Percentiles rank a stretch among this genome's conserved stretches.
Conservation (phyloP, 176 grass and related monocot genomes). For the Oryza punctata region DNA sequence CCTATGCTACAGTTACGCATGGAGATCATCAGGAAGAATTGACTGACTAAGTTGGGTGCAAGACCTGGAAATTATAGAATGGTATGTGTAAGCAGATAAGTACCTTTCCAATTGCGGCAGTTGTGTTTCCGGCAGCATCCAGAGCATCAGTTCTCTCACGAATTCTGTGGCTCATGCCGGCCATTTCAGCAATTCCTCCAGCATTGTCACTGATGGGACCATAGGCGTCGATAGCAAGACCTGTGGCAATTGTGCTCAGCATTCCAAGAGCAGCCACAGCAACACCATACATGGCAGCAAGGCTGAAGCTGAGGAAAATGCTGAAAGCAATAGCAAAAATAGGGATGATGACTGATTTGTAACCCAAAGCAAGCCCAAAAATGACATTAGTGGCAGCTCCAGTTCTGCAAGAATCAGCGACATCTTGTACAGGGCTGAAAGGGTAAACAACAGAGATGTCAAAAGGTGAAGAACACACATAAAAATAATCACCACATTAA, state of each 20-base stretch:
- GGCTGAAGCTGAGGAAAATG: conserved; percentile 67
- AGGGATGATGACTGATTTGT: conserved; percentile 71
- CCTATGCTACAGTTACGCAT: not conserved
- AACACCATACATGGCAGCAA: conserved; percentile 75
- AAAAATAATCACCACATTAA: not conserved
- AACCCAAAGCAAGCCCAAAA: conserved; percentile 64
- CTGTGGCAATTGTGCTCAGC: conserved; percentile 68
- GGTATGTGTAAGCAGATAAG: conserved; percentile 1
- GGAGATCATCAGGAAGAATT: not conserved
- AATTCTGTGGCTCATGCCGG: conserved; percentile 62
- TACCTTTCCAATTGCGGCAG: conserved; percentile 55
- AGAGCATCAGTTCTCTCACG: conserved; percentile 60
- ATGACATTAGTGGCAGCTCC: conserved; percentile 73
- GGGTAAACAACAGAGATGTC: conserved; percentile 7
- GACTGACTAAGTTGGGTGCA: not conserved
- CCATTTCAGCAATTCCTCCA: conserved; percentile 73
- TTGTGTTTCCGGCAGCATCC: conserved; percentile 56
- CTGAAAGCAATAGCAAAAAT: conserved; percentile 58
- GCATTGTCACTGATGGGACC: conserved; percentile 72
- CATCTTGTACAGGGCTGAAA: conserved; percentile 65
- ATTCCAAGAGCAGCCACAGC: conserved; percentile 72
- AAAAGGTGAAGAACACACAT: not conserved
- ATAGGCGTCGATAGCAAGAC: conserved; percentile 66
- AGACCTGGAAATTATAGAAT: not conserved
- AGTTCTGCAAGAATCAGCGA: conserved; percentile 68